Percentiles rank a stretch among this genome's conserved stretches.
Conservation (phyloP, 2,329 filamentous ascomycete genomes). For the Colletotrichum sp. region DNA sequence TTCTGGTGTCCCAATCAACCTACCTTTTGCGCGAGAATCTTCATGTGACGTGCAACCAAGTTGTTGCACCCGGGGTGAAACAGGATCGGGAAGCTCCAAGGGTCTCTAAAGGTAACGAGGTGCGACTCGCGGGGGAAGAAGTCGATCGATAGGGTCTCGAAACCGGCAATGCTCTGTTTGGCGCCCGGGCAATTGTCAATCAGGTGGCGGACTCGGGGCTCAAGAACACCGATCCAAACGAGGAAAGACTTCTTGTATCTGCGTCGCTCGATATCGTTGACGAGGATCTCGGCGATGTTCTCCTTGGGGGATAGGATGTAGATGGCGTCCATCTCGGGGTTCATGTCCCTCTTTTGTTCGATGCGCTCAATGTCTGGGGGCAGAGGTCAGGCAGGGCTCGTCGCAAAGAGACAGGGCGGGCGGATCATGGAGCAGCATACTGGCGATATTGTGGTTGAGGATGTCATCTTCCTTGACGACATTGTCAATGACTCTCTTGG, state of each 20-base stretch:
- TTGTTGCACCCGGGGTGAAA: slow-evolving; percentile 91
- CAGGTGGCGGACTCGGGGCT: slow-evolving; percentile 72
- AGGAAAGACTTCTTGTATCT: slow-evolving; percentile 82
- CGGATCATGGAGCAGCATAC: slow-evolving; percentile 59
- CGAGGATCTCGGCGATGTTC: slow-evolving; percentile 90
- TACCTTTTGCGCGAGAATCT: slow-evolving; percentile 87
- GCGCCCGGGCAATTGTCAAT: slow-evolving; percentile 75
- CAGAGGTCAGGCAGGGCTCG: slow-evolving; percentile 19
- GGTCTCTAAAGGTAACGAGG: slow-evolving; percentile 88
- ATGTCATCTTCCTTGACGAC: slow-evolving; percentile 95
- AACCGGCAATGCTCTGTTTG: slow-evolving; percentile 77
- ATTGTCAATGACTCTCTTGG: slow-evolving; percentile 87
- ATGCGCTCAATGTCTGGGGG: slow-evolving; percentile 87
- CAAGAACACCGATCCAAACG: slow-evolving; percentile 83
- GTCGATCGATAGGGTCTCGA: slow-evolving; percentile 84
- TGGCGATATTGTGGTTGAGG: slow-evolving; percentile 94
- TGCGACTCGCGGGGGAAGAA: slow-evolving; percentile 92
- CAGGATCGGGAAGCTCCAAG: slow-evolving; percentile 92
- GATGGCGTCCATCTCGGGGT: slow-evolving; percentile 91
- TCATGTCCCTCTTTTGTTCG: slow-evolving; percentile 81
- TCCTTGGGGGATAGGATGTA: slow-evolving; percentile 87
- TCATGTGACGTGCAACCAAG: slow-evolving; percentile 82
- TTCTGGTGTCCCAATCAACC: slow-evolving; percentile 4
- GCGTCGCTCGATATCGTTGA: slow-evolving; percentile 87
- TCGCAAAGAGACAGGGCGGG: background rate